phyloP scores from a whole-genome alignment of 192 early-diverging fungal genomes.

The Phlyctochytrium arcticum region DNA sequence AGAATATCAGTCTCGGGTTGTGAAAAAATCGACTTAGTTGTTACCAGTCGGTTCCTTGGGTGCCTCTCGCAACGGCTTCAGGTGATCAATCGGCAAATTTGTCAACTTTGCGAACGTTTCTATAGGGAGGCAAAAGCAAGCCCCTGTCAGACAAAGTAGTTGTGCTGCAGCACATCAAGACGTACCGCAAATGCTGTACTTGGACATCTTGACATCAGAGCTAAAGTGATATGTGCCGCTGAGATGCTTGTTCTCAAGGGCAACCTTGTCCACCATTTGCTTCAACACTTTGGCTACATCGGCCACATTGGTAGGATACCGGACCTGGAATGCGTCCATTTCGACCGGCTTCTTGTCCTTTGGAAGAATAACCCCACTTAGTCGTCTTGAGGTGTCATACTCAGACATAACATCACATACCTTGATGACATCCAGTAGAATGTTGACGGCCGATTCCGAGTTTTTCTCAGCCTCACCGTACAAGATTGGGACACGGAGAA shows the following conservation, averaged over 20 bases:
- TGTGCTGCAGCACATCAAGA: not conserved
- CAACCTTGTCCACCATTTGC: constrained; percentile 41
- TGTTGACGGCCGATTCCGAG: constrained; percentile 74
- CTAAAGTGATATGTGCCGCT: constrained; percentile 62
- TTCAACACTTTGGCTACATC: constrained; percentile 68
- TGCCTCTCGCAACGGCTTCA: constrained; percentile 34
- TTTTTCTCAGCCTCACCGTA: constrained; percentile 61
- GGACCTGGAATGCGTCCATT: constrained; percentile 66
- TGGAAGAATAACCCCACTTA: too few species aligned
- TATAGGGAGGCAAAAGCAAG: constrained; percentile 13
- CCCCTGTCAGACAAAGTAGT: too few species aligned
- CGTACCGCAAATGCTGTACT: constrained; percentile 70
- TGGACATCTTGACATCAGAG: constrained; percentile 55
- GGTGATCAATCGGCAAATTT: constrained; percentile 44
- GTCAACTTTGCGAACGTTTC: constrained; percentile 49
- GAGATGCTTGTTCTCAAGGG: constrained; percentile 24
- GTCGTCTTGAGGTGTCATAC: not conserved
- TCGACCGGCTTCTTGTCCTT: constrained; percentile 40
- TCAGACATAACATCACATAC: constrained; percentile 18
- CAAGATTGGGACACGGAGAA: constrained; percentile 79
- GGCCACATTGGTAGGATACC: constrained; percentile 80
- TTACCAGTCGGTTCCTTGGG: constrained; percentile 15
- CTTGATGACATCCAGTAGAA: constrained; percentile 62
- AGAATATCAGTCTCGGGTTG: too few species aligned
- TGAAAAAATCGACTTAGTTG: too few species aligned